A percentile compares a stretch with the other conserved stretches of the same genome.
Conservation (phyloP, 2,329 filamentous ascomycete genomes). For the Verticillium nonalfalfae region DNA sequence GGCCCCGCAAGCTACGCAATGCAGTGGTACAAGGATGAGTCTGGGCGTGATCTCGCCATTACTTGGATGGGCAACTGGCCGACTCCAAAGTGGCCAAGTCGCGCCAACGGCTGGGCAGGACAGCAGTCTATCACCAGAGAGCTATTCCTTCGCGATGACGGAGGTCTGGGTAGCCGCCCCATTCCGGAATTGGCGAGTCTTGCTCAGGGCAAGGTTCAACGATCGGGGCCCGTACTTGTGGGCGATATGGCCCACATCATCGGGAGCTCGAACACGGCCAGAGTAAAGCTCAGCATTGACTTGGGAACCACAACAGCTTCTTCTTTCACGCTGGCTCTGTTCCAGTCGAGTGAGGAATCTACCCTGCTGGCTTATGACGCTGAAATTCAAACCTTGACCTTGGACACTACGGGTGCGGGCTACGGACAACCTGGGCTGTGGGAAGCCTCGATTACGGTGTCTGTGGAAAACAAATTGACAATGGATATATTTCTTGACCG, state of each 20-base stretch:
- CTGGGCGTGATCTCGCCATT: conserved; percentile 18
- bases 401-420: conserved; percentile 21
- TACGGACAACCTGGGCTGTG: conserved; percentile 20
- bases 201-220: conserved; percentile 10
- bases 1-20: conserved; percentile 20
- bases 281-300: conserved; percentile 17
- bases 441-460: conserved; percentile 14
- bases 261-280: conserved; percentile 15
- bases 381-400: conserved; percentile 13
- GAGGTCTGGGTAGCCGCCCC: conserved; percentile 17
- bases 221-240: conserved; percentile 10
- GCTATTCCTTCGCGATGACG: conserved; percentile 19
- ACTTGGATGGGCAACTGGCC: conserved; percentile 19
- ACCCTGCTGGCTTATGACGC: conserved; percentile 15
- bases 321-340: conserved; percentile 16
- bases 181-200: conserved; percentile 16
- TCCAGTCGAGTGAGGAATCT: conserved; percentile 16
- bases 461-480: conserved; percentile 12
- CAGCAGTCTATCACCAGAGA: conserved; percentile 20
- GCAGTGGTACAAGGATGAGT: conserved; percentile 22
- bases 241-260: conserved; percentile 9
- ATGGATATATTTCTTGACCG: conserved; percentile 22
- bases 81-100: conserved; percentile 17
- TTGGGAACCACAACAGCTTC: conserved; percentile 16
- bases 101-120: conserved; percentile 20